Conservation (phyloP, 495 filamentous ascomycete genomes). For the Melanomma pulvis-pyrius region DNA sequence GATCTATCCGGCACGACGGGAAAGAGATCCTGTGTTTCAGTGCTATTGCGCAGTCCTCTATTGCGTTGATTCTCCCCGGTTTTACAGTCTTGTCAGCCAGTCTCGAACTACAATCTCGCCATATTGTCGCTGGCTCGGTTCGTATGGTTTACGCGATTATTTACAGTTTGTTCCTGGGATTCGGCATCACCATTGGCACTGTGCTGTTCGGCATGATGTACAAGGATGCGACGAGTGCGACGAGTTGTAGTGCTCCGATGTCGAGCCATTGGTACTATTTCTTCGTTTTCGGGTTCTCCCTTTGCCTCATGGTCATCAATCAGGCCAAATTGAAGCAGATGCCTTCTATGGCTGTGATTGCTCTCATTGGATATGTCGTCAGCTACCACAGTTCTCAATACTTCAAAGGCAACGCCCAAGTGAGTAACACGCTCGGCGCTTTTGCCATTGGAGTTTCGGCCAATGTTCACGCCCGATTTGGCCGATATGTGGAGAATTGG, state of each 20-base stretch:
- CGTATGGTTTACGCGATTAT: conserved; percentile 97
- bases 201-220: conserved; percentile 86
- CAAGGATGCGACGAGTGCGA: conserved; percentile 68
- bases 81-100: conserved; percentile 81
- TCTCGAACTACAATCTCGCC: conserved; percentile 83
- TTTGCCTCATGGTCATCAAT: conserved; percentile 83
- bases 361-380: conserved; percentile 82
- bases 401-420: conserved; percentile 76
- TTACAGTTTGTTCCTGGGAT: conserved; percentile 94
- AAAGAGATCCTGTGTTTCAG: conserved; percentile 86
- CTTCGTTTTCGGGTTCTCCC: conserved; percentile 80
- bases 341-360: conserved; percentile 81
- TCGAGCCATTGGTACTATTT: conserved; percentile 65
- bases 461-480: conserved; percentile 83
- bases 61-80: conserved; percentile 89
- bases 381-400: conserved; percentile 75
- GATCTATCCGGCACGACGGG: conserved; percentile 66
- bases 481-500: conserved; percentile 46
- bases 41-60: conserved; percentile 84
- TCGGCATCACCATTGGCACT: conserved; percentile 93
- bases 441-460: conserved; percentile 84
- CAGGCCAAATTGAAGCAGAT: conserved; percentile 88
- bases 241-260: conserved; percentile 69
- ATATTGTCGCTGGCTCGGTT: conserved; percentile 86
- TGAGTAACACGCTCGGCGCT: conserved; percentile 82